Evolutionary conservation across 2,329 filamentous ascomycete species (phyloP).

Genomic region (Ascocoryne sarcoides): DNA sequence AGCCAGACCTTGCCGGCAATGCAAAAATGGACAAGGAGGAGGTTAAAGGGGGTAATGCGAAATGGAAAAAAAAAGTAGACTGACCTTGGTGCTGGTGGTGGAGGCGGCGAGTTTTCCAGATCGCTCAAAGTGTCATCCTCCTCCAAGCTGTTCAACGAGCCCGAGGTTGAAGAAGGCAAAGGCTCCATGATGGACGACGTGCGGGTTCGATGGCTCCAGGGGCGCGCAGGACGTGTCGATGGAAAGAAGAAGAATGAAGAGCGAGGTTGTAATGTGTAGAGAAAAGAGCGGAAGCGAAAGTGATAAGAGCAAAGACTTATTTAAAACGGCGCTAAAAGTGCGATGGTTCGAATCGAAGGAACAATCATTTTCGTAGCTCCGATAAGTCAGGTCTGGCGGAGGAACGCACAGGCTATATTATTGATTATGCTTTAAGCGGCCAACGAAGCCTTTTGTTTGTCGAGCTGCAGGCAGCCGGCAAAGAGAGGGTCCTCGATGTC

Average conservation of each 20-base stretch:
- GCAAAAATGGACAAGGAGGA: background rate
- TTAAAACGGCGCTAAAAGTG: slow-evolving; percentile 15
- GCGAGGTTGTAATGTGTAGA: slow-evolving; percentile 3
- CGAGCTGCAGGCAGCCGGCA: slow-evolving; percentile 18
- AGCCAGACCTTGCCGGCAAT: background rate
- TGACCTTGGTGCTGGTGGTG: slow-evolving; percentile 11
- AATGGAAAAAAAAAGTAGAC: slow-evolving; percentile 5
- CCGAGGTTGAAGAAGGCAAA: slow-evolving; percentile 15
- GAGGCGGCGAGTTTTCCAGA: slow-evolving; percentile 13
- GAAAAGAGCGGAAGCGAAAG: slow-evolving; percentile 1
- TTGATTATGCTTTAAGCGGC: slow-evolving; percentile 11
- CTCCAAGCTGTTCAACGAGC: slow-evolving; percentile 23
- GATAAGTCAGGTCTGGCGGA: slow-evolving; percentile 13
- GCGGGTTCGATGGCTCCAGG: no score
- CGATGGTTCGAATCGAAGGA: slow-evolving; percentile 9
- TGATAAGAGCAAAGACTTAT: slow-evolving; percentile 7
- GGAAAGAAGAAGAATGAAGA: slow-evolving; percentile 3
- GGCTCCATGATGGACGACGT: no score
- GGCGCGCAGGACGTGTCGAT: no score
- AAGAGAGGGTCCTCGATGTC: no score
- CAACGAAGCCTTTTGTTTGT: slow-evolving; percentile 10
- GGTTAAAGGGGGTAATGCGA: slow-evolving; percentile 4
- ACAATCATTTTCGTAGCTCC: slow-evolving; percentile 5
- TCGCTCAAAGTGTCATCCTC: slow-evolving; percentile 18
- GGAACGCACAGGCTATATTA: slow-evolving; percentile 11